phyloP scores from a whole-genome alignment of 768 basidiomycete species.

The Pisolithus microcarpus region DNA sequence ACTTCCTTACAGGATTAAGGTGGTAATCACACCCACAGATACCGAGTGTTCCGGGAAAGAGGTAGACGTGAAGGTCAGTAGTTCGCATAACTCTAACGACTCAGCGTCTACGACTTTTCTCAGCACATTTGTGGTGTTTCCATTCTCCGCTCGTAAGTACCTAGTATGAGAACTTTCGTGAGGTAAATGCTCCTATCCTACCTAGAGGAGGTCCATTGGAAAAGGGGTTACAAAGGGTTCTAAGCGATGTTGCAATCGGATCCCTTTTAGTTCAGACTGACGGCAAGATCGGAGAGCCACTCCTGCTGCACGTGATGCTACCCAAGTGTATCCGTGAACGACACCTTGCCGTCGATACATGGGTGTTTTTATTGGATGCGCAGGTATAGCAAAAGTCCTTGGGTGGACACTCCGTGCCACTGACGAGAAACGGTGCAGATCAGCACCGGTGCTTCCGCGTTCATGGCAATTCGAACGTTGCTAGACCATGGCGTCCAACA shows the following conservation, averaged over 20 bases:
- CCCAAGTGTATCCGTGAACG: conserved; percentile 66
- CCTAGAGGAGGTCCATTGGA: conserved; percentile 83
- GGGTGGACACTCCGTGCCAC: background rate
- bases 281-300: conserved; percentile 74
- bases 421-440: conserved; percentile 45
- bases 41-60: conserved; percentile 52
- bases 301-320: conserved; percentile 76
- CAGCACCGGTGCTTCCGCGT: conserved; percentile 85
- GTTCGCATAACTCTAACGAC: background rate
- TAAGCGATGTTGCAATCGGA: conserved; percentile 81
- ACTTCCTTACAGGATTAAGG: conserved; percentile 62
- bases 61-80: conserved; percentile 50
- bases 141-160: conserved; percentile 76
- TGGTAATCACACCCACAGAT: conserved; percentile 62
- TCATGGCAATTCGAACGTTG: conserved; percentile 92
- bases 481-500: conserved; percentile 88
- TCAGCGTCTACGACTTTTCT: background rate
- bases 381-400: conserved; percentile 45
- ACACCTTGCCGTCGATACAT: conserved; percentile 56
- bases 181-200: conserved; percentile 4
- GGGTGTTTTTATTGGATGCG: conserved; percentile 86
- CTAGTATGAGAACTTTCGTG: background rate
- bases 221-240: conserved; percentile 81
- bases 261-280: conserved; percentile 90
- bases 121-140: conserved; percentile 83